Base-by-base conservation (phyloP, 768 basidiomycete genomes). In the Goffeauzyma gilvescens region DNA sequence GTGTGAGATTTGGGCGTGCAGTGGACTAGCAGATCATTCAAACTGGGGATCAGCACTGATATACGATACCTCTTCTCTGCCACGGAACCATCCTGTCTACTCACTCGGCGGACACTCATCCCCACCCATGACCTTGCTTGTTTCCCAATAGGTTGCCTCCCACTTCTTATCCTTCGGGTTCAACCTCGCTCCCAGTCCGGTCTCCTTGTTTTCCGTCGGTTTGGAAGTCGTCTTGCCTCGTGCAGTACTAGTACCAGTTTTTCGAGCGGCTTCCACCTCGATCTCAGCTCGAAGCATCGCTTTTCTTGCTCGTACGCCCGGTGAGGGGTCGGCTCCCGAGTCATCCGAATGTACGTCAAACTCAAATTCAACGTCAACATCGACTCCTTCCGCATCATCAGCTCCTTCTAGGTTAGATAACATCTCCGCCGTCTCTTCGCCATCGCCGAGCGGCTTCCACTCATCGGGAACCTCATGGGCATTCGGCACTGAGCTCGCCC, bases 71-170 rank as follows among this genome's bases (percentile, higher is more conserved):
- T 15, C 36, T 7, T 17, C 24, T 12, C 45, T 28, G 14, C 4
- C 17, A 35, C 10, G 26, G 32, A 20, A 20, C 37, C 23, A 22
- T 24, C 20, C n/a, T n/a, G 2, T n/a, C 27, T 14, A 68, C 78
- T 65, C 56, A 86, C 83, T 72, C 7, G 78, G 71, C 37, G 38
- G 18, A 13, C 26, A 17, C 14, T 68, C 54, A 25, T 72, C 43
- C 41, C 71, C 48, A 0, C 73, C 77, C 71, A 75, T 78, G 54
- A 69, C 72, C 31, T 55, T 53, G 50, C 66, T 68, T 4, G 71
- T 71, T 28, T 66, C 66, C 20, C 55, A 66, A 55, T 71, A 70
- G 15, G 74, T 63, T 39, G 67, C 66, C n/a, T 61, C 65, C 67
- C 74, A 83, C 39, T 62, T 68, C 28, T 68, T 60, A 42, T 71